Percentiles rank a stretch among this genome's conserved stretches.
phyloP scores from a whole-genome alignment of 441 rosid genomes.

The Breynia disticha region DNA sequence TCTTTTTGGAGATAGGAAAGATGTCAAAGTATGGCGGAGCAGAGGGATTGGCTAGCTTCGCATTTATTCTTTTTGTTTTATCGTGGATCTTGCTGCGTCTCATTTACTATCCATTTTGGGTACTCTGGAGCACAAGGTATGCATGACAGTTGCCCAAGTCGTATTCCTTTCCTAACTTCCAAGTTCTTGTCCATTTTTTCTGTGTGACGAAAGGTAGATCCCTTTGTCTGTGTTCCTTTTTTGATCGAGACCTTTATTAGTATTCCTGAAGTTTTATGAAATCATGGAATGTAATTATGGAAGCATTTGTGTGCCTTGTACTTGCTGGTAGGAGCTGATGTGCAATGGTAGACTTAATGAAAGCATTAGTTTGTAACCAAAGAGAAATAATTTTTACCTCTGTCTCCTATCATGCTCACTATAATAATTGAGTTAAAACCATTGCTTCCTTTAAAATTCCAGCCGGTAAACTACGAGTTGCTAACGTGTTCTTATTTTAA shows the following conservation, averaged over 20 bases:
- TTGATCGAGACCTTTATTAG: too few species aligned
- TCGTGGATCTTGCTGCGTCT: slow-evolving; percentile 89
- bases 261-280: too few species aligned
- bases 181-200: not conserved
- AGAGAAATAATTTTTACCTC: too few species aligned
- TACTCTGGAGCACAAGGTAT: slow-evolving; percentile 97
- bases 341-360: too few species aligned
- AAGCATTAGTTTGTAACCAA: too few species aligned
- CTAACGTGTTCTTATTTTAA: not conserved
- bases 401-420: too few species aligned
- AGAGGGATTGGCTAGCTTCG: slow-evolving; percentile 62
- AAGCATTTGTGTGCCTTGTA: too few species aligned
- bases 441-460: not conserved
- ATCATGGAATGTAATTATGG: too few species aligned
- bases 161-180: slow-evolving; percentile 5
- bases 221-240: too few species aligned
- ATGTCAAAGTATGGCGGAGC: slow-evolving; percentile 89
- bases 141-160: slow-evolving; percentile 15
- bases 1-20: slow-evolving; percentile 90
- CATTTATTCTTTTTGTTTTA: slow-evolving; percentile 70
- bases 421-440: too few species aligned
- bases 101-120: slow-evolving; percentile 87
- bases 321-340: too few species aligned
- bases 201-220: not conserved
- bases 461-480: too few species aligned